Percentiles rank a stretch among this genome's conserved stretches.
phyloP scores from a whole-genome alignment of 1,284 basidiomycete genomes.

The Boletus nobilissimus region DNA sequence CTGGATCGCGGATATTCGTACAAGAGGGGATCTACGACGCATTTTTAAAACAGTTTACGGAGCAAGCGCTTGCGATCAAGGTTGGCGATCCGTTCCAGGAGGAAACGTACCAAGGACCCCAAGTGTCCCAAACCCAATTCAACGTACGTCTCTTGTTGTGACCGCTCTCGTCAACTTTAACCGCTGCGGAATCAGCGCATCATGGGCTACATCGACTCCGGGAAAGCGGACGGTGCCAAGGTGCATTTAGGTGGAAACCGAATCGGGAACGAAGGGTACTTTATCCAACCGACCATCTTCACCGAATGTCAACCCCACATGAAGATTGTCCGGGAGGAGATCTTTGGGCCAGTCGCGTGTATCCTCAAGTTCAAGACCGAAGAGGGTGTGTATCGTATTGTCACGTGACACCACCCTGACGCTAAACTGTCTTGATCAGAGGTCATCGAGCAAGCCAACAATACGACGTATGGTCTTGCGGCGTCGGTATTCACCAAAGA shows the following conservation, averaged over 20 bases:
- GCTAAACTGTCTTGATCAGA: slow-evolving; percentile 46
- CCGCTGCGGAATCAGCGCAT: slow-evolving; percentile 8
- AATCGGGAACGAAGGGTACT: slow-evolving; percentile 66
- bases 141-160: slow-evolving; percentile 34
- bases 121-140: slow-evolving; percentile 68
- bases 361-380: slow-evolving; percentile 36
- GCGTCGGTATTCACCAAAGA: slow-evolving; percentile 82
- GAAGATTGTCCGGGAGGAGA: slow-evolving; percentile 79
- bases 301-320: slow-evolving; percentile 68
- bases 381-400: slow-evolving; percentile 22
- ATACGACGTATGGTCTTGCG: slow-evolving; percentile 80
- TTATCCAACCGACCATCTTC: slow-evolving; percentile 74
- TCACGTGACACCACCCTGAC: background rate
- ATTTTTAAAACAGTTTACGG: slow-evolving; percentile 60
- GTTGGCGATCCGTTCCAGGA: slow-evolving; percentile 74
- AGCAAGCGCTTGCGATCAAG: slow-evolving; percentile 59
- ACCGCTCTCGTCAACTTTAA: background rate
- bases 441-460: slow-evolving; percentile 74
- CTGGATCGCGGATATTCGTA: slow-evolving; percentile 76
- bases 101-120: slow-evolving; percentile 77
- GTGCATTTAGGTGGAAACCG: slow-evolving; percentile 71
- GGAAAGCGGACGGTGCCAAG: slow-evolving; percentile 53
- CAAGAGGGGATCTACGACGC: slow-evolving; percentile 73
- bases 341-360: slow-evolving; percentile 63
- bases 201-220: slow-evolving; percentile 30